These are phyloP conservation scores for Colletotrichum limetticola DNA, from an alignment of 2,329 filamentous ascomycete genomes.

Conservation along the genomic window DNA sequence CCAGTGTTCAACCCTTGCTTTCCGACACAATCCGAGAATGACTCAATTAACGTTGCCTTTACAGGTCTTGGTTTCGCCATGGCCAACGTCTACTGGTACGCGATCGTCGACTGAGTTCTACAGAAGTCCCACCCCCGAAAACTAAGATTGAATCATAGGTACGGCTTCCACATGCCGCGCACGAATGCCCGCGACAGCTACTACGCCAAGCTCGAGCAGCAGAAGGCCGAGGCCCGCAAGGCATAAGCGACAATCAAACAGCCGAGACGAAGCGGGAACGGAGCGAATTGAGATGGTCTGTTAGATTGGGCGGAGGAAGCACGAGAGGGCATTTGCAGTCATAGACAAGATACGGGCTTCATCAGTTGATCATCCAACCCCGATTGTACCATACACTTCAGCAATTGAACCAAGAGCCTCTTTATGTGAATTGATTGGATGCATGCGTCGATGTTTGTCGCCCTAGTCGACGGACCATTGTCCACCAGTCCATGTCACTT, in stretches of 20 bases:
- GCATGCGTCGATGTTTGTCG: background rate
- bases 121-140: background rate
- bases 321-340: conserved; percentile 17
- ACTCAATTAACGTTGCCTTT: conserved; percentile 45
- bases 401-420: conserved; percentile 24
- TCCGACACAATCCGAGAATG: background rate
- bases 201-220: conserved; percentile 68
- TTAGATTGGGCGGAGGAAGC: conserved; percentile 17
- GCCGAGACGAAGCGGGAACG: background rate
- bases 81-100: conserved; percentile 69
- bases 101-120: conserved; percentile 5
- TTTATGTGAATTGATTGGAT: background rate
- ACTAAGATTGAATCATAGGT: conserved; percentile 52
- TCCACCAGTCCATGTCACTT: background rate
- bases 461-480: background rate
- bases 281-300: background rate
- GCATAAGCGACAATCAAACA: conserved; percentile 20
- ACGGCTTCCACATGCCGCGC: conserved; percentile 72
- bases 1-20: background rate
- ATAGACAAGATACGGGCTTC: conserved; percentile 30
- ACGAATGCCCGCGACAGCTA: conserved; percentile 67
- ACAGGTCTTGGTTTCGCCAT: conserved; percentile 64
- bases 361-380: conserved; percentile 26
- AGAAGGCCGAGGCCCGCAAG: conserved; percentile 56
- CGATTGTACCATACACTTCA: conserved; percentile 36